A percentile compares a stretch with the other conserved stretches of the same genome.
Conservation (phyloP, 2,329 filamentous ascomycete species). For the Tolypocladium sp. region DNA sequence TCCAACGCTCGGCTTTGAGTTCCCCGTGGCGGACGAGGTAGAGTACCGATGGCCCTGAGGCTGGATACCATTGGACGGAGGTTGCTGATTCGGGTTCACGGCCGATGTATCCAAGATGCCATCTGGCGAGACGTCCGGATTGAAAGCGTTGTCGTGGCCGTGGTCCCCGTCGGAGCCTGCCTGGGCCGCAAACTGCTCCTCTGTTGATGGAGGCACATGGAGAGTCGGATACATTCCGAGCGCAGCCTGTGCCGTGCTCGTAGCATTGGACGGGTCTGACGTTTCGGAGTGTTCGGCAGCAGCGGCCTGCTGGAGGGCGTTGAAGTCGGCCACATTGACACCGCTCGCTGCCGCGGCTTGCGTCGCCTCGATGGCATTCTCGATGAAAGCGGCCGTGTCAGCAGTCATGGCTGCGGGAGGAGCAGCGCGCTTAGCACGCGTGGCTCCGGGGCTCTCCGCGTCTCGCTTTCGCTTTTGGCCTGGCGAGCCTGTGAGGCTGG, state of each 20-base stretch:
- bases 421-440: conserved; percentile 40
- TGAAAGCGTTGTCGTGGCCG: conserved; percentile 22
- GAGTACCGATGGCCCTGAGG: conserved; percentile 22
- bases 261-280: conserved; percentile 42
- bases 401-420: conserved; percentile 35
- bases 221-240: conserved; percentile 51
- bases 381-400: conserved; percentile 43
- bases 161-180: conserved; percentile 22
- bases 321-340: conserved; percentile 45
- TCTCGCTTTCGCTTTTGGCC: conserved; percentile 48
- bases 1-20: conserved; percentile 77
- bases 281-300: conserved; percentile 35
- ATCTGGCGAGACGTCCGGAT: conserved; percentile 22
- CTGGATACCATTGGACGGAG: conserved; percentile 31
- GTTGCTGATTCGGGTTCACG: conserved; percentile 13
- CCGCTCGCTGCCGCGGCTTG: conserved; percentile 27
- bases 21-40: conserved; percentile 29
- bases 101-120: conserved; percentile 16
- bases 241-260: conserved; percentile 50
- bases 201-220: conserved; percentile 47
- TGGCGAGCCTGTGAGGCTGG: conserved; percentile 31
- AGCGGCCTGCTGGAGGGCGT: conserved; percentile 45
- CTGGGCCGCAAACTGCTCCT: conserved; percentile 52
- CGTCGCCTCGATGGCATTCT: conserved; percentile 39
- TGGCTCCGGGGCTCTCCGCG: conserved; percentile 38